Percentiles rank a stretch among this genome's conserved stretches.
phyloP scores from a whole-genome alignment of 2,329 filamentous ascomycete species.

The Fusarium praegraminearum region DNA sequence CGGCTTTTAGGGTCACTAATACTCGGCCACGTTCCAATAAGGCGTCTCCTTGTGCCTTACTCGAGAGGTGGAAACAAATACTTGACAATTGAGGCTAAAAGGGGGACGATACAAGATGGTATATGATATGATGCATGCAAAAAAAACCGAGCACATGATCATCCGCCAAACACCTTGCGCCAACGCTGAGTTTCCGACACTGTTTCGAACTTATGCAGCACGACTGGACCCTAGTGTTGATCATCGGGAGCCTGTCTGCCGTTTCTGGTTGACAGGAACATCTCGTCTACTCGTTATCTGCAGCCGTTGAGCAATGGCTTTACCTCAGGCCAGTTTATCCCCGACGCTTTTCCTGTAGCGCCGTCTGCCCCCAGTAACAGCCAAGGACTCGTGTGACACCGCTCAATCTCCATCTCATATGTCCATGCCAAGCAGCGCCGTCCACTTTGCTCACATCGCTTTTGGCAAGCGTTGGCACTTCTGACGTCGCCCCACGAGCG shows the following conservation, averaged over 20 bases:
- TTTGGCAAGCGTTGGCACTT: conserved; percentile 58
- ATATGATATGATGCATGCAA: conserved; percentile 29
- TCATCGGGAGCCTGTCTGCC: conserved; percentile 7
- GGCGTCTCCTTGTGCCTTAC: conserved; percentile 20
- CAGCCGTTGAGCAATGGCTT: conserved; percentile 47
- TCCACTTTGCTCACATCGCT: conserved; percentile 56
- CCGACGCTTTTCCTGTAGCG: conserved; percentile 48
- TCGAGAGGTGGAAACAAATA: conserved; percentile 20
- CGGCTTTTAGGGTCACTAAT: conserved; percentile 34
- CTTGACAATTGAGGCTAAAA: conserved; percentile 25
- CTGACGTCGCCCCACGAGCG: conserved; percentile 54
- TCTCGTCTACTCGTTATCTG: conserved; percentile 30
- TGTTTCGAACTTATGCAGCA: conserved; percentile 19
- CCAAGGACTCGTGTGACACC: conserved; percentile 64
- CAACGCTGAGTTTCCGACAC: conserved; percentile 21
- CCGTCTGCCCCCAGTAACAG: conserved; percentile 57
- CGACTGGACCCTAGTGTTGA: conserved; percentile 3
- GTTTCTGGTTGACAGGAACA: conserved; percentile 1
- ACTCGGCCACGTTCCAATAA: conserved; percentile 31
- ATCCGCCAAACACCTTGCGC: conserved; percentile 14
- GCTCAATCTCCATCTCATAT: conserved; percentile 56
- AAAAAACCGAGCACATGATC: conserved; percentile 24
- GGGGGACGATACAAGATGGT: conserved; percentile 32
- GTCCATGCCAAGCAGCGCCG: conserved; percentile 64
- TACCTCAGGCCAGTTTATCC: conserved; percentile 50